A percentile compares a stretch with the other conserved stretches of the same genome.
Evolutionary conservation across 1,284 basidiomycete species (phyloP).

Genomic region (Macrocybe sp.): DNA sequence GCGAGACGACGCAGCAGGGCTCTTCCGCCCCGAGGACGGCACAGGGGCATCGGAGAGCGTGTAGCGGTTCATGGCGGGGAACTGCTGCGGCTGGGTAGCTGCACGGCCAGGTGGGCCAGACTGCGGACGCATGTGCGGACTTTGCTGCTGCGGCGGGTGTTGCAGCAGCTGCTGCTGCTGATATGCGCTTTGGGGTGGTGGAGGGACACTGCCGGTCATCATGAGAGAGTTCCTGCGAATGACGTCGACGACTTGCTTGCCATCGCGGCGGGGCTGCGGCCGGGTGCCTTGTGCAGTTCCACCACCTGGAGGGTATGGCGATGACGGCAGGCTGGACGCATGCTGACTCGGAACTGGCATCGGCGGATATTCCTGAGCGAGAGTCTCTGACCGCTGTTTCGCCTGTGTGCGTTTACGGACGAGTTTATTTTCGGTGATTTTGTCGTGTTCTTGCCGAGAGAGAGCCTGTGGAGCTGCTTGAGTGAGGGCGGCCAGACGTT

Average conservation of each 20-base stretch:
- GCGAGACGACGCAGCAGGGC: conserved; percentile 11
- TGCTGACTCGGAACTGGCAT: conserved; percentile 10
- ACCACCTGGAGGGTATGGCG: neutral
- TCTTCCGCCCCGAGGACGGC: conserved; percentile 4
- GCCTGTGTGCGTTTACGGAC: conserved; percentile 84
- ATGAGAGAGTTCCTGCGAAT: conserved; percentile 34
- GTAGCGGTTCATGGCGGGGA: conserved; percentile 33
- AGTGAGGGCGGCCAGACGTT: conserved; percentile 69
- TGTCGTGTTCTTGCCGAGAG: conserved; percentile 77
- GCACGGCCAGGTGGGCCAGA: conserved; percentile 8
- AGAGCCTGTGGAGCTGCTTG: conserved; percentile 56
- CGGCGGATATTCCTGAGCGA: conserved; percentile 8
- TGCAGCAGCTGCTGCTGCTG: conserved; percentile 13
- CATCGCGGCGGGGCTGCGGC: conserved; percentile 2
- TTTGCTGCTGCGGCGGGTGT: conserved; percentile 4
- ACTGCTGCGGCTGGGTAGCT: conserved; percentile 13
- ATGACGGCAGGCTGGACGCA: neutral
- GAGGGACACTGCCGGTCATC: conserved; percentile 7
- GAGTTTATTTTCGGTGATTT: conserved; percentile 73
- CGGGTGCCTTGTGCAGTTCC: conserved; percentile 5
- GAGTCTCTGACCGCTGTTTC: conserved; percentile 58
- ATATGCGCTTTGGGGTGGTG: conserved; percentile 3
- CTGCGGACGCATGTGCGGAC: conserved; percentile 1
- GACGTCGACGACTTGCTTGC: conserved; percentile 29
- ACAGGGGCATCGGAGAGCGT: conserved; percentile 27